These are phyloP conservation scores for Fusarium sp. DNA, from an alignment of 2,329 filamentous ascomycete species.

Conservation along the genomic window DNA sequence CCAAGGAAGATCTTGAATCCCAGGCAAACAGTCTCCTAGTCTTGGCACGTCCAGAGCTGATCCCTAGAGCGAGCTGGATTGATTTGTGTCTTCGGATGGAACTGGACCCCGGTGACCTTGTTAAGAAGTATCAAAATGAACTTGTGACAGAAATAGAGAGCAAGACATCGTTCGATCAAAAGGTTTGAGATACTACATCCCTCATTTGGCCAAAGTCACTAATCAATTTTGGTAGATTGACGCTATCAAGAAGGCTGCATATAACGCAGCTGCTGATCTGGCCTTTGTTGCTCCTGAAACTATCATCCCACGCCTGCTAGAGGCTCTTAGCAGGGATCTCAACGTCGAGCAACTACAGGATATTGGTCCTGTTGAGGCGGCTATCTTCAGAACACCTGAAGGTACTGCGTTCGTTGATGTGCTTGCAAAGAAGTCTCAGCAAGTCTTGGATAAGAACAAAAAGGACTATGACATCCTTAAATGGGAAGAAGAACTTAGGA, in stretches of 20 bases:
- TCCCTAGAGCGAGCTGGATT: conserved; percentile 89
- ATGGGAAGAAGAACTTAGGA: conserved; percentile 94
- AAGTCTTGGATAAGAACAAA: conserved; percentile 83
- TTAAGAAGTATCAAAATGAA: conserved; percentile 71
- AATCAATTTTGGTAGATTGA: conserved; percentile 46
- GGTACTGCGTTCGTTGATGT: conserved; percentile 93
- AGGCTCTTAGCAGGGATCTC: conserved; percentile 81
- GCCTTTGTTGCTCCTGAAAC: conserved; percentile 92
- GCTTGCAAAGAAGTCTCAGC: conserved; percentile 83
- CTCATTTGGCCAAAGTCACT: conserved; percentile 5
- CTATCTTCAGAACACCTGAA: conserved; percentile 92
- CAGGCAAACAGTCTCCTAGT: conserved; percentile 86
- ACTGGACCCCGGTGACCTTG: conserved; percentile 86
- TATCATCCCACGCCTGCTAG: conserved; percentile 82
- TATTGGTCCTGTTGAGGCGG: conserved; percentile 89
- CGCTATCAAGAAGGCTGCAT: conserved; percentile 77
- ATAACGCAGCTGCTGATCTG: conserved; percentile 88
- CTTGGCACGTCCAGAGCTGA: conserved; percentile 81
- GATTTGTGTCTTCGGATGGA: conserved; percentile 84
- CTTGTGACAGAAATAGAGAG: conserved; percentile 78
- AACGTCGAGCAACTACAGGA: conserved; percentile 77
- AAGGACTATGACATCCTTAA: conserved; percentile 97
- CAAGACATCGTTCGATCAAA: conserved; percentile 64
- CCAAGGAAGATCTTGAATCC: conserved; percentile 68
- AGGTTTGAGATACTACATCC: conserved; percentile 60